Evolutionary conservation across 1,284 basidiomycete species (phyloP), one percentile per base, ranked within the genome.

Genomic region (Naganishia albida): DNA sequence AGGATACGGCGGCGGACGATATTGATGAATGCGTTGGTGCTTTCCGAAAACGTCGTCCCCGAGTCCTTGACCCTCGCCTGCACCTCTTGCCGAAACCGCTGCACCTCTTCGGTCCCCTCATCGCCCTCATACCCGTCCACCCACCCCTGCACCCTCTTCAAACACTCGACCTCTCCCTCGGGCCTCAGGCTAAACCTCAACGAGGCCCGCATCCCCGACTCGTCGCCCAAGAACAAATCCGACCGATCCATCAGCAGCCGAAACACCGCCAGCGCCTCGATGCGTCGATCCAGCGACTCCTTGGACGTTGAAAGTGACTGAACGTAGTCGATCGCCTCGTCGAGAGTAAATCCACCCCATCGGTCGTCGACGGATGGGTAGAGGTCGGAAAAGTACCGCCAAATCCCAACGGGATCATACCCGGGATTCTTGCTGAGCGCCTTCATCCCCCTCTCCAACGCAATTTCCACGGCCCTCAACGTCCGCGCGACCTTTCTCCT

Each of bases 161-260:
- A 75, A 44, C 83, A 83, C 20, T 83, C 72, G 1, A 90, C 80
- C 44, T 91, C 85, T 0, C 80, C 78, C 34, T 80, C 76, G 1
- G 90, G 88, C 2, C 93, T 86, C 43, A 94, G 84, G 42, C 83
- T 74, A 79, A 94, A 93, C 0, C 73, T 79, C 56, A 87, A 85
- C 3, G 81, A 82, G 15, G 79, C 71, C 48, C 85, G 81, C 76
- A 90, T 90, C 42, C 81, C 78, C 38, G 80, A 75, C 25, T 81
- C 76, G 59, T 86, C 83, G 0, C 87, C 85, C 23, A 89, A 74
- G 70, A 90, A 98, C 53, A 87, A 79, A 20, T 83, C 72, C 0
- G 86, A 75, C 15, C 84, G 80, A 10, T 80, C 76, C 85, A 95
- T 88, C 68, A 97, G 79, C 67, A 87, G 83, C 64, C 83, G 83